A percentile compares a stretch with the other conserved stretches of the same genome.
Evolutionary conservation across 1,284 basidiomycete genomes (phyloP).

Genomic region (Cerioporus squamosus): DNA sequence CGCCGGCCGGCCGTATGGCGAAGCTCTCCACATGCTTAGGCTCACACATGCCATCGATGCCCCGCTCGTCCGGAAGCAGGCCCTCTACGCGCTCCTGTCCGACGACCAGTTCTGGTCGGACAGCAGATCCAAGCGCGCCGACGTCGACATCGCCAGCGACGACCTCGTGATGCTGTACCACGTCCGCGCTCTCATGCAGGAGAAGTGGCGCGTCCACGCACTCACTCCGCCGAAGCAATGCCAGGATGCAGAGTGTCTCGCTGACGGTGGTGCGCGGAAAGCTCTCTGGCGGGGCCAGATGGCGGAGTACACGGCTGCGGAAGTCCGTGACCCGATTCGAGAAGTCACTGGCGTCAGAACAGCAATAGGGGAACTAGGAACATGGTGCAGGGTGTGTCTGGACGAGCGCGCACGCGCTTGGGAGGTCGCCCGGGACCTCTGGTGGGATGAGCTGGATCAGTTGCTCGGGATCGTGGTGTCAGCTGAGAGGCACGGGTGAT

Average conservation of each 20-base stretch:
- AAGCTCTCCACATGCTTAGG: neutral
- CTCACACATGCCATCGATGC: slow-evolving; percentile 5
- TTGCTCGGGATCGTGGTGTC: slow-evolving; percentile 1
- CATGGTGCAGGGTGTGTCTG: slow-evolving; percentile 35
- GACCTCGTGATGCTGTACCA: slow-evolving; percentile 13
- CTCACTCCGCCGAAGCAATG: slow-evolving; percentile 16
- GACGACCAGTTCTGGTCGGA: neutral
- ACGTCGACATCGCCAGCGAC: neutral
- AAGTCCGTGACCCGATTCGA: neutral
- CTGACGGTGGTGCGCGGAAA: too few species aligned
- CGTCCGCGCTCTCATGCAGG: neutral
- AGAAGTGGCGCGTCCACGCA: slow-evolving; percentile 2
- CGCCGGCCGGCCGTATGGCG: neutral
- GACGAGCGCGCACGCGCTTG: slow-evolving; percentile 23
- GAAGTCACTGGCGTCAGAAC: too few species aligned
- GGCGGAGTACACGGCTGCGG: neutral
- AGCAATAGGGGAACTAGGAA: neutral
- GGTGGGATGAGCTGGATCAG: slow-evolving; percentile 32
- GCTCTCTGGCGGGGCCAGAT: neutral
- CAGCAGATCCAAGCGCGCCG: neutral
- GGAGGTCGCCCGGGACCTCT: slow-evolving; percentile 14
- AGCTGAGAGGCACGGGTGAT: too few species aligned
- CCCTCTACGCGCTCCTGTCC: too few species aligned
- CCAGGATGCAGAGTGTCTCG: neutral
- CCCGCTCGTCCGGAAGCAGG: too few species aligned